Base-by-base conservation (phyloP, 129 eudicot genomes). In the Ambrosia artemisiifolia region DNA sequence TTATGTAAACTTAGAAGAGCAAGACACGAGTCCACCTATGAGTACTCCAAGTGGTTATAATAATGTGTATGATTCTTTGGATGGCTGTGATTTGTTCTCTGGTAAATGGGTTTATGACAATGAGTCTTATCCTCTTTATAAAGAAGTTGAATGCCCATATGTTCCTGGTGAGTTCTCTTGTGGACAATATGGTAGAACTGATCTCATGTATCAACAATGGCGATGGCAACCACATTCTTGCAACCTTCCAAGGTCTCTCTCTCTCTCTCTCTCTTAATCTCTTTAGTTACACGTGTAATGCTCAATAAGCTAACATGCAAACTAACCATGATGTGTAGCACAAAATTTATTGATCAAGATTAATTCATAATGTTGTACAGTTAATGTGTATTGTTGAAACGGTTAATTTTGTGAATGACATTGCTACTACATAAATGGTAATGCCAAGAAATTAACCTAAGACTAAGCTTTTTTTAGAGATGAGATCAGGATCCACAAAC, bases 151-250 rank as follows among this genome's bases (percentile, higher is more conserved):
- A 0, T 88, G 94, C 47, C 76, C 83, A 1, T 85, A 77, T 65
- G 80, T 88, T 72, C 78, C 85, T 5, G 88, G 83, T 57, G 87
- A 88, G 71, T 78, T 85, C 69, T 80, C 94, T 71, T 88, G 94
- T 57, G 70, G 63, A 3, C 73, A 82, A 51, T 74, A 77, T 64
- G 94, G 90, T 3, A 85, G 94, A 43, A 75, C 49, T 47, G 88
- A 88, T 65, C 55, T 46, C 16, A 59, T 32, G 20, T 88, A 82
- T 79, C 94, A 80, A 54, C 75, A 88, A 48, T 88, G 94, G 94
- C 75, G 90, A 69, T 88, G 94, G 94, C 84, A 88, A 38, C 94
- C 94, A 59, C 81, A 85, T 69, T 76, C 43, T 14, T 88, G 94
- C 69, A 80, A 77, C 63, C 83, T 88, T 62, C 90, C 90, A 54